A percentile compares a stretch with the other conserved stretches of the same genome.
Evolutionary conservation across 2,329 filamentous ascomycete species (phyloP).

Genomic region (Sarocladiaceae sp.): DNA sequence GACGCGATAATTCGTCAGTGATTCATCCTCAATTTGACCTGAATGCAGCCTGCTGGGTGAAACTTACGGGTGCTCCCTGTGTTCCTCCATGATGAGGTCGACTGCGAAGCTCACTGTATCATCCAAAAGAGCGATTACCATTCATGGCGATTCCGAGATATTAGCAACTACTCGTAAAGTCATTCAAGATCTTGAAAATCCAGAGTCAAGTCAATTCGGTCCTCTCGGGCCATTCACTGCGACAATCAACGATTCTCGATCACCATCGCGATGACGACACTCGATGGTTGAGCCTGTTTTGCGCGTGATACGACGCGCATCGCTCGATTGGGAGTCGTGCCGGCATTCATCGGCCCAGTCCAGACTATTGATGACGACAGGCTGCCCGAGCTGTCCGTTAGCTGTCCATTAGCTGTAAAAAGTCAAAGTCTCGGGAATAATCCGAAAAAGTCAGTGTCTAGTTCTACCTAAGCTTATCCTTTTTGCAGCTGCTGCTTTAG

Average conservation of each 20-base stretch:
- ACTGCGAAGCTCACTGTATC: not conserved
- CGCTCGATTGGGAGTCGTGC: not conserved
- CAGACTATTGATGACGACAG: not conserved
- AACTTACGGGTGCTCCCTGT: conserved; percentile 5
- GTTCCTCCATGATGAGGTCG: not conserved
- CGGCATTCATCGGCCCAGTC: not conserved
- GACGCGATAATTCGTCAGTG: too few species aligned
- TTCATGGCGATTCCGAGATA: not conserved
- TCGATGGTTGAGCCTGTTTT: not conserved
- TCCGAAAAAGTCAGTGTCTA: too few species aligned
- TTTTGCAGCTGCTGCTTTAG: too few species aligned
- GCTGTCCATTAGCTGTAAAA: not conserved
- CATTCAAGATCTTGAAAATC: not conserved
- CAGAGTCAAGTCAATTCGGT: too few species aligned
- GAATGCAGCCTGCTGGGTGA: too few species aligned
- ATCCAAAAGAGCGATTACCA: not conserved
- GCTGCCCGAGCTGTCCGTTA: not conserved
- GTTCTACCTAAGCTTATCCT: too few species aligned
- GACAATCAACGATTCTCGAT: not conserved
- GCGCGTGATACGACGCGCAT: not conserved
- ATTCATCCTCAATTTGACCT: too few species aligned
- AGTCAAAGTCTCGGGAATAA: not conserved
- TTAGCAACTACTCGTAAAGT: not conserved
- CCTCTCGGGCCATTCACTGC: not conserved
- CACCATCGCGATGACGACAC: not conserved